Conservation (phyloP, 768 basidiomycete genomes). For the Agaricus subrufescens region DNA sequence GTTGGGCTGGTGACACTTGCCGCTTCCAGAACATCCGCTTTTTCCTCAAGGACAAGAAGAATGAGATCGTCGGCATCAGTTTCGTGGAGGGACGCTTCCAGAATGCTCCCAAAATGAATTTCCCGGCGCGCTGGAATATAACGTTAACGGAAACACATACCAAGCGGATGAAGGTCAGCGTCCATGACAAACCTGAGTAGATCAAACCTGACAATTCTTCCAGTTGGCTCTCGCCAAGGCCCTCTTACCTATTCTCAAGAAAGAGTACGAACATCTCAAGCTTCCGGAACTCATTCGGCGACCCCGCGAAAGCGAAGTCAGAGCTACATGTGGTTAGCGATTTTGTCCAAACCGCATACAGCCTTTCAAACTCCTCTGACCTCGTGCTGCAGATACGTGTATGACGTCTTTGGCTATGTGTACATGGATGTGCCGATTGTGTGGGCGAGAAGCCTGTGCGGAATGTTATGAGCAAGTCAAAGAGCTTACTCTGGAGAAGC, state of each 20-base stretch:
- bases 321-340: slow-evolving; percentile 76
- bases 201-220: slow-evolving; percentile 9
- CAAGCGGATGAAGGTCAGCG: slow-evolving; percentile 53
- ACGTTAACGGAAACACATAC: slow-evolving; percentile 46
- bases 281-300: slow-evolving; percentile 59
- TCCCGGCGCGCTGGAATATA: slow-evolving; percentile 67
- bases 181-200: neutral
- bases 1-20: slow-evolving; percentile 86
- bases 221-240: slow-evolving; percentile 66
- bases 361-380: neutral
- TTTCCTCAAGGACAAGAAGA: slow-evolving; percentile 59
- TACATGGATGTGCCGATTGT: slow-evolving; percentile 87
- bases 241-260: slow-evolving; percentile 59
- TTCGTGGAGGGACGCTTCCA: slow-evolving; percentile 63
- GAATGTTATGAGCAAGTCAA: slow-evolving; percentile 74
- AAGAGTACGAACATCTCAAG: slow-evolving; percentile 60
- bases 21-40: slow-evolving; percentile 83
- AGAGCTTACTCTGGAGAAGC: slow-evolving; percentile 53
- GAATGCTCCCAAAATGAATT: slow-evolving; percentile 56
- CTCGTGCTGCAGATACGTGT: slow-evolving; percentile 64
- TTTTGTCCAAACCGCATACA: slow-evolving; percentile 6
- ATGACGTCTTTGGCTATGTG: slow-evolving; percentile 90
- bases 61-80: slow-evolving; percentile 59
- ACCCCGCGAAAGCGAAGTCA: slow-evolving; percentile 75
- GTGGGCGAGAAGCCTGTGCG: slow-evolving; percentile 85